Evolutionary conservation across 2,329 filamentous ascomycete genomes (phyloP), one percentile per base, ranked within the genome.

Genomic region (Sporothrix pseudoabietina): DNA sequence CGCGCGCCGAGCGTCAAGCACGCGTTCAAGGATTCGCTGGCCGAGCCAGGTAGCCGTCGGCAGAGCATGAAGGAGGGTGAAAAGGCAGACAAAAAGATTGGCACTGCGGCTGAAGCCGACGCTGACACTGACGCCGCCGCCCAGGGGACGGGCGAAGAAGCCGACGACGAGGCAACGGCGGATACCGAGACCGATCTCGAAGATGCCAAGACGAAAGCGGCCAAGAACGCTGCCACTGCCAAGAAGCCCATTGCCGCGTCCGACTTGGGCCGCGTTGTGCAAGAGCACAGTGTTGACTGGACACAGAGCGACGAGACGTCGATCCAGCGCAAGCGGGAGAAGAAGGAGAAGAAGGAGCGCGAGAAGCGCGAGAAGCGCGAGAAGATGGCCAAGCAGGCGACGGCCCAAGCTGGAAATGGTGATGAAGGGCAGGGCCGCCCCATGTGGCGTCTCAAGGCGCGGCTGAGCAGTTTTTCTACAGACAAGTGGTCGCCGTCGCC

Each of bases 231-330:
- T 5, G 7, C 16, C 55, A 57, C 41, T 5, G 6, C 7, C 55
- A 63, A 63, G 8, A 59, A 54, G 30, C 47, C 55, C 0, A 4
- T 14, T 14, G 10, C 41, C 1, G 19, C 14, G 3, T 35, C 30
- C 19, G 41, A 69, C 30, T 49, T 70, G 10, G 35, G 39, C 26
- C 74, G 74, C 4, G 74, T 74, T 61, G 77, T 77, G 16, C 75
- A 82, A 41, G 80, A 83, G 72, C 82, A 83, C 76, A 81, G 84
- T 44, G 84, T 86, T 72, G 87, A 90, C 78, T 90, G 88, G 88
- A 86, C 86, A 41, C 87, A 90, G 78, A 85, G 83, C 76, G 87
- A 89, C 75, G 86, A 89, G 79, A 69, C 22, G 57, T 4, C 39
- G 4, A 74, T 55, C 74, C 63, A 49, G 54, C 61, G 65, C 61